phyloP scores from a whole-genome alignment of 139 green algal species.

The Coccomyxa sp. region DNA sequence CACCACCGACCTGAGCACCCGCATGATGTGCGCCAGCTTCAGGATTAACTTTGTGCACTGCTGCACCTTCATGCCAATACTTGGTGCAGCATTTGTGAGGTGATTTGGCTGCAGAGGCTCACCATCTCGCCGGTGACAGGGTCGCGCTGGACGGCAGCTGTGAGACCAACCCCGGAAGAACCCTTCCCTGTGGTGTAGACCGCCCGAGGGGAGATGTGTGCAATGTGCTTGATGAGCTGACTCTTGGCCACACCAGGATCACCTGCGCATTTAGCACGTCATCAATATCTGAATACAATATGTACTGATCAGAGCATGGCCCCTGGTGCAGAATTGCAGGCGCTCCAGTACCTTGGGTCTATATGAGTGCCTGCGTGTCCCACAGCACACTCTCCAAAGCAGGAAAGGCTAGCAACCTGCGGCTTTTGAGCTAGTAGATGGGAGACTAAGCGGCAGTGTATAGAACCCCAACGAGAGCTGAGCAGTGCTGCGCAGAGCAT shows the following conservation, averaged over 20 bases:
- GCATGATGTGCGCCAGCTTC: not conserved
- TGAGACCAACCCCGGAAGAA: slow-evolving; percentile 91
- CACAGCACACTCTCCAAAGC: too few species aligned
- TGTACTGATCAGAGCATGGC: too few species aligned
- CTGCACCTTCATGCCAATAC: not conserved
- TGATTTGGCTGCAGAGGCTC: not conserved
- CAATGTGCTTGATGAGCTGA: slow-evolving; percentile 89
- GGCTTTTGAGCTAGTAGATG: too few species aligned
- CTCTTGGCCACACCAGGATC: slow-evolving; percentile 98
- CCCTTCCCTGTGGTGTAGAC: slow-evolving; percentile 98
- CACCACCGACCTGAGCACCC: not conserved
- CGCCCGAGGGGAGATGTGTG: slow-evolving; percentile 75
- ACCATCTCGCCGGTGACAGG: slow-evolving; percentile 89
- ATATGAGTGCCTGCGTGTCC: too few species aligned
- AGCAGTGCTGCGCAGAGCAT: too few species aligned
- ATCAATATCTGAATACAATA: too few species aligned
- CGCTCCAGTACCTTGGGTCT: too few species aligned
- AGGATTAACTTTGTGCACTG: not conserved
- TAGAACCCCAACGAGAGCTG: too few species aligned
- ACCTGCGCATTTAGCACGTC: too few species aligned
- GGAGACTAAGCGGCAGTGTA: too few species aligned
- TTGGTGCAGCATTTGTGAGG: slow-evolving; percentile 2
- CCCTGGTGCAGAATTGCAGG: too few species aligned
- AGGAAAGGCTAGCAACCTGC: too few species aligned
- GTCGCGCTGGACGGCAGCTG: slow-evolving; percentile 88